phyloP scores from a whole-genome alignment of 345 rosid genomes.

The Clausena lansium region DNA sequence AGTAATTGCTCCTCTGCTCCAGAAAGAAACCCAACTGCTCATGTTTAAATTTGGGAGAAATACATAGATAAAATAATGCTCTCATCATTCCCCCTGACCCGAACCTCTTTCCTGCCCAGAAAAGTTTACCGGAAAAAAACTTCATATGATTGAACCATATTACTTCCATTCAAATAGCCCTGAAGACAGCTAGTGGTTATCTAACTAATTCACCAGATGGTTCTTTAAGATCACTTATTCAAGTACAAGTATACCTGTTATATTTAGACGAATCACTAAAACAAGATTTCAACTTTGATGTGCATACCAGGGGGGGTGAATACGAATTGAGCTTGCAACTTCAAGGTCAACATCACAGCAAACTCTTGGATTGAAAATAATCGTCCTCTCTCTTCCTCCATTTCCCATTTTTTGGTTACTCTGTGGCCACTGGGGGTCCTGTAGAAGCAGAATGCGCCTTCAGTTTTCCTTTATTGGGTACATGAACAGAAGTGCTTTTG shows the following conservation, averaged over 20 bases:
- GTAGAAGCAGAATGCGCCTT: conserved; percentile 25
- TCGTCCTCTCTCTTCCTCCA: conserved; percentile 38
- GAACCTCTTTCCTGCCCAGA: conserved; percentile 72
- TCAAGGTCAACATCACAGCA: conserved; percentile 79
- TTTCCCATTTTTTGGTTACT: conserved; percentile 23
- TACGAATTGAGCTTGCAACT: conserved; percentile 58
- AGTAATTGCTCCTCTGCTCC: neutral
- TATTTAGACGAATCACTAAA: neutral
- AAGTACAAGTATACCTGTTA: neutral
- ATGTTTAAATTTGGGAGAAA: conserved; percentile 39
- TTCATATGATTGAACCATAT: neutral
- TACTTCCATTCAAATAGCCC: neutral
- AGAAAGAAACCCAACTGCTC: conserved; percentile 9
- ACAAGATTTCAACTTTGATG: neutral
- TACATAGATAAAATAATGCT: conserved; percentile 50
- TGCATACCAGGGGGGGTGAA: conserved; percentile 67
- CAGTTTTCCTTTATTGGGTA: neutral
- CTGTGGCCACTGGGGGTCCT: conserved; percentile 35
- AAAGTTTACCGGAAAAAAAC: neutral
- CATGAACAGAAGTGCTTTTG: neutral
- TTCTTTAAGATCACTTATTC: neutral
- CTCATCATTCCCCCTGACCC: conserved; percentile 33
- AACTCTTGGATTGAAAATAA: conserved; percentile 74
- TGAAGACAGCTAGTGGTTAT: neutral
- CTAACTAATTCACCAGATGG: conserved; percentile 1